Conservation (phyloP, 768 basidiomycete species). For the Psilocybe cyanescens region DNA sequence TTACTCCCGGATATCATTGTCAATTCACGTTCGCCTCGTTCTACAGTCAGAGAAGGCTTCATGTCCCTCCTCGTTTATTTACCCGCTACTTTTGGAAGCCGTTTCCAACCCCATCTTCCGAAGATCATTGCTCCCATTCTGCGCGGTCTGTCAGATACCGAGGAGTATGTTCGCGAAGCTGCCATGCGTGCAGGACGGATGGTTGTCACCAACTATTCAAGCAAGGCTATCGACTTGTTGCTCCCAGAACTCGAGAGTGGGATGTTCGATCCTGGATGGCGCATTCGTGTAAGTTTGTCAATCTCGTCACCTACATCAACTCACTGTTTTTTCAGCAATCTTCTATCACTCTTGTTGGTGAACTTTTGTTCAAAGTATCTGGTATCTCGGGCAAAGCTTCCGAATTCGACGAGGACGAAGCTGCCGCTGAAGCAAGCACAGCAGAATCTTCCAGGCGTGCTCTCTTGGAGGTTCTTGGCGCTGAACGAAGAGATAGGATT, state of each 20-base stretch:
- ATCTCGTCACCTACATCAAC: background rate
- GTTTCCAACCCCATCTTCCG: conserved; percentile 95
- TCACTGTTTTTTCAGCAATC: conserved; percentile 65
- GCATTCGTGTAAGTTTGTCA: conserved; percentile 75
- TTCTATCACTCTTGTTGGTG: conserved; percentile 94
- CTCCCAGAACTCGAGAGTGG: conserved; percentile 93
- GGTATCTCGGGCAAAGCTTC: conserved; percentile 92
- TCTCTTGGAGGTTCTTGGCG: conserved; percentile 85
- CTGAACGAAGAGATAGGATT: conserved; percentile 88
- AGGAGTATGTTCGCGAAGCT: conserved; percentile 95
- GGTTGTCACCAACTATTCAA: conserved; percentile 95
- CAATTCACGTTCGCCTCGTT: conserved; percentile 86
- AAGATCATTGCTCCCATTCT: conserved; percentile 94
- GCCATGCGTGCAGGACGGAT: conserved; percentile 99
- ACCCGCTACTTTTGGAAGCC: conserved; percentile 93
- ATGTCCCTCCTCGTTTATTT: conserved; percentile 97
- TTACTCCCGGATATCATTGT: conserved; percentile 92
- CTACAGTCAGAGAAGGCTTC: conserved; percentile 96
- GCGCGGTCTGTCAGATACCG: conserved; percentile 86
- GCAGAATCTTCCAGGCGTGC: conserved; percentile 86
- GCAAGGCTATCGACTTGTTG: conserved; percentile 88
- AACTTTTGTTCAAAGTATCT: conserved; percentile 94
- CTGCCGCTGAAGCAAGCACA: conserved; percentile 60
- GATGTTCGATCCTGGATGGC: conserved; percentile 95
- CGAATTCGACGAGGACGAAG: conserved; percentile 75